phyloP scores from a whole-genome alignment of 2,329 filamentous ascomycete species.

The Uncinocarpus reesii region DNA sequence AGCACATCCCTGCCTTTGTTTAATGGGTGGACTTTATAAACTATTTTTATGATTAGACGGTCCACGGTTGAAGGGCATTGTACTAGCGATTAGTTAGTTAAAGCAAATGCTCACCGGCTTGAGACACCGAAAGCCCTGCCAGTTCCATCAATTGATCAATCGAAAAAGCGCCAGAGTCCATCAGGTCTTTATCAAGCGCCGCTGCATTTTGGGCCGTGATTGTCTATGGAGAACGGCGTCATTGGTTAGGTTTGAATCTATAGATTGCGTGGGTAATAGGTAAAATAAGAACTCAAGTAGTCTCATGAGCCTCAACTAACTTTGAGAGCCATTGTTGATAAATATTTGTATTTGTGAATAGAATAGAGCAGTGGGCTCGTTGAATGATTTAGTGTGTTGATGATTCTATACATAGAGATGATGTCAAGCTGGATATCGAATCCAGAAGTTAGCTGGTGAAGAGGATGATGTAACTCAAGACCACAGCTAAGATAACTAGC shows the following conservation, averaged over 20 bases:
- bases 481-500: too few relatives aligned
- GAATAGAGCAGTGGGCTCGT: conserved; percentile 1
- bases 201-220: conserved; percentile 79
- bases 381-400: background rate
- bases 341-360: conserved; percentile 11
- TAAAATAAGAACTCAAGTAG: too few relatives aligned
- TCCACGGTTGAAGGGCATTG: too few relatives aligned
- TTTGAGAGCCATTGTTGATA: conserved; percentile 16
- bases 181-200: conserved; percentile 84
- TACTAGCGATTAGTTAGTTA: too few relatives aligned
- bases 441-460: too few relatives aligned
- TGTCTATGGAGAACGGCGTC: conserved; percentile 47
- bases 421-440: background rate
- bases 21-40: conserved; percentile 73
- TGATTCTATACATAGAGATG: background rate
- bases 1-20: conserved; percentile 62
- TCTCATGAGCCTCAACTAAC: too few relatives aligned
- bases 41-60: too few relatives aligned
- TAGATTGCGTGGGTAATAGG: background rate
- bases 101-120: conserved; percentile 76
- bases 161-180: conserved; percentile 76
- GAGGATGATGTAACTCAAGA: background rate
- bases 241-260: background rate
- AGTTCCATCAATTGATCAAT: conserved; percentile 97
- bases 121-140: conserved; percentile 82